Conservation (phyloP, 345 rosid species). For the Aegle marmelos region DNA sequence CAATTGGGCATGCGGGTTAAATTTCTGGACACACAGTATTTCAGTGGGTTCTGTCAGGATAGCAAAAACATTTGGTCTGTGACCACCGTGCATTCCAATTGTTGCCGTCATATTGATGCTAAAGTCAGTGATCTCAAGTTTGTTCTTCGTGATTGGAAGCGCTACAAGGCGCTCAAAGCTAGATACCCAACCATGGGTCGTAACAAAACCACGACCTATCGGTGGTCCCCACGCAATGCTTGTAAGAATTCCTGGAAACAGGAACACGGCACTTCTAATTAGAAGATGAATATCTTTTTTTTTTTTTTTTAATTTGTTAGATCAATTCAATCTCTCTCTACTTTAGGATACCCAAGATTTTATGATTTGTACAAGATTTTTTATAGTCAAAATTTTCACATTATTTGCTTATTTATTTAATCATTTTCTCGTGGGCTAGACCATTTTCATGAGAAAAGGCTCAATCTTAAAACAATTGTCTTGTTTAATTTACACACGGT, state of each 20-base stretch:
- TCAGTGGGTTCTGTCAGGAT: conserved; percentile 80
- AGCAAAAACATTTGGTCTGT: conserved; percentile 50
- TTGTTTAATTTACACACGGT: no score
- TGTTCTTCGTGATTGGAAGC: conserved; percentile 65
- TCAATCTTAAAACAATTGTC: no score
- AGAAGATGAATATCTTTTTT: not conserved
- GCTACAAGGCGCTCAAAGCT: conserved; percentile 20
- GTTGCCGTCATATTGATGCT: conserved; percentile 68
- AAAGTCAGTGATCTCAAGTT: conserved; percentile 55
- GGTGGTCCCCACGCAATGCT: conserved; percentile 41
- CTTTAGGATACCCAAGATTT: not conserved
- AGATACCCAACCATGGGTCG: not conserved
- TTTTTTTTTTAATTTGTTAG: not conserved
- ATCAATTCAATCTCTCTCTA: not conserved
- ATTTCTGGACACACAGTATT: conserved; percentile 49
- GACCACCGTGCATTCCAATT: conserved; percentile 75
- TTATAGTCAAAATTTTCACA: no score
- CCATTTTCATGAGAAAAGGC: no score
- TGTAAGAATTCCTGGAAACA: conserved; percentile 45
- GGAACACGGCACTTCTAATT: not conserved
- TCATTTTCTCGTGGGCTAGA: no score
- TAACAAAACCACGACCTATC: conserved; percentile 7
- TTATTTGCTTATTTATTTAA: no score
- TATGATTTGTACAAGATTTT: no score
- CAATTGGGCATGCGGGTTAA: conserved; percentile 40